Evolutionary conservation across 1,284 basidiomycete species (phyloP).

Genomic region (Apiotrichum veenhuisii): DNA sequence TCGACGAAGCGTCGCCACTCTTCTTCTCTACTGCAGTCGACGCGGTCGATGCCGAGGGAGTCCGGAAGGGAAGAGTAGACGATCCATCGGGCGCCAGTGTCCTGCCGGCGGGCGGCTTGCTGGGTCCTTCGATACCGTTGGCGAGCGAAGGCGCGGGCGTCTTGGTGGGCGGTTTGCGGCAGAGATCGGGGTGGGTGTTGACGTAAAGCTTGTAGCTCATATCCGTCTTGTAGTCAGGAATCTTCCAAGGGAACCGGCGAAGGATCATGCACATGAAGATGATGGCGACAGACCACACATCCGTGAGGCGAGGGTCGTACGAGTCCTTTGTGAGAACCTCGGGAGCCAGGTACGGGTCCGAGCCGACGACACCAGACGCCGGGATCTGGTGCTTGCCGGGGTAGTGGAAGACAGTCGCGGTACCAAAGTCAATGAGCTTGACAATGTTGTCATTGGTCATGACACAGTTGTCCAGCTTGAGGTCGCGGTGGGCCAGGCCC

Average conservation of each 20-base stretch:
- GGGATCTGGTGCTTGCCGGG: slow-evolving; percentile 78
- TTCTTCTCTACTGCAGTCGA: slow-evolving; percentile 29
- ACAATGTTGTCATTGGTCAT: slow-evolving; percentile 92
- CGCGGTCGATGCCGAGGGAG: slow-evolving; percentile 29
- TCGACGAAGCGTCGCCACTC: slow-evolving; percentile 5
- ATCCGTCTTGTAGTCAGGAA: slow-evolving; percentile 91
- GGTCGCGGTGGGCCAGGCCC: slow-evolving; percentile 95
- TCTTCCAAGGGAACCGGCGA: slow-evolving; percentile 98
- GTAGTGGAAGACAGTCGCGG: slow-evolving; percentile 98
- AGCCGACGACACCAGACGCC: slow-evolving; percentile 90
- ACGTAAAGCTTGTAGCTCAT: slow-evolving; percentile 88
- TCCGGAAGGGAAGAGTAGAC: slow-evolving; percentile 39
- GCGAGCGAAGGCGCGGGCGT: slow-evolving; percentile 41
- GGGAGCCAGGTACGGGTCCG: slow-evolving; percentile 96
- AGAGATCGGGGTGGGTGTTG: slow-evolving; percentile 83
- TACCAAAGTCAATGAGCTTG: slow-evolving; percentile 99
- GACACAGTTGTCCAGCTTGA: slow-evolving; percentile 99
- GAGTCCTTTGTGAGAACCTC: slow-evolving; percentile 77
- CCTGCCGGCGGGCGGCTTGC: slow-evolving; percentile 32
- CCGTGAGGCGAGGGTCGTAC: slow-evolving; percentile 95
- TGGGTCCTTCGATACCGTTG: slow-evolving; percentile 26
- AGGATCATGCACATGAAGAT: slow-evolving; percentile 99
- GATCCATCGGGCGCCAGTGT: slow-evolving; percentile 37
- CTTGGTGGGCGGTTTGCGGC: slow-evolving; percentile 49
- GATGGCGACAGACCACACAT: slow-evolving; percentile 97